Percentiles rank a stretch among this genome's conserved stretches.
phyloP scores from a whole-genome alignment of 768 basidiomycete genomes.

The Suillus variegatus region DNA sequence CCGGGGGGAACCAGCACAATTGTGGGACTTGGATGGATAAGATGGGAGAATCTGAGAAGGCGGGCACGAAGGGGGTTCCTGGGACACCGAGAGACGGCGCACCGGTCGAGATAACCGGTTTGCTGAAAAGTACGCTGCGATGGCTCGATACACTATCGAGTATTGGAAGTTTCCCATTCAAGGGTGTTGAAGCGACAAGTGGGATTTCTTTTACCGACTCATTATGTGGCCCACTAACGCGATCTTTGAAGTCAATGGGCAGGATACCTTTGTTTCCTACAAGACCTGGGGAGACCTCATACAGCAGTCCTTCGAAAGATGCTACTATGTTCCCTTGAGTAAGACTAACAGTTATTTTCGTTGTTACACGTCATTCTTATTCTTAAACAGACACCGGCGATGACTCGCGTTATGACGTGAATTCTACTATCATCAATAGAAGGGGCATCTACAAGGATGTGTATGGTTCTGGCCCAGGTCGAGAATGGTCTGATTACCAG shows the following conservation, averaged over 20 bases:
- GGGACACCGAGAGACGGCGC: constrained; percentile 96
- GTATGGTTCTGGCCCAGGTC: constrained; percentile 80
- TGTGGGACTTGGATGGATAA: constrained; percentile 99
- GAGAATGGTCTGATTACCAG: constrained; percentile 98
- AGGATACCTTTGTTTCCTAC: constrained; percentile 75
- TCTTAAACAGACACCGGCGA: constrained; percentile 59
- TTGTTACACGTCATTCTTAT: not conserved
- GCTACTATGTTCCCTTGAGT: constrained; percentile 88
- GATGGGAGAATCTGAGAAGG: constrained; percentile 92
- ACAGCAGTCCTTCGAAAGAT: constrained; percentile 84
- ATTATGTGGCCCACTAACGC: constrained; percentile 7
- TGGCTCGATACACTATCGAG: constrained; percentile 78
- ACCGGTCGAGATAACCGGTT: constrained; percentile 92
- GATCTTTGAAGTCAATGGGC: constrained; percentile 60
- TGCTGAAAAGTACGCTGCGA: constrained; percentile 88
- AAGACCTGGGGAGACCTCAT: constrained; percentile 87
- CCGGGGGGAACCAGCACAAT: constrained; percentile 83
- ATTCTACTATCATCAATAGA: constrained; percentile 74
- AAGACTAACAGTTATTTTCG: constrained; percentile 20
- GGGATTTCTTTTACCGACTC: constrained; percentile 32
- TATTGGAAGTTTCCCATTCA: constrained; percentile 79
- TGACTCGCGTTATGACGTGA: constrained; percentile 70
- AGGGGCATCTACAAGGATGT: constrained; percentile 99
- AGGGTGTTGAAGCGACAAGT: constrained; percentile 84
- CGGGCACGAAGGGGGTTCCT: constrained; percentile 94